Conservation (phyloP, 768 basidiomycete species). For the Chiua virens region DNA sequence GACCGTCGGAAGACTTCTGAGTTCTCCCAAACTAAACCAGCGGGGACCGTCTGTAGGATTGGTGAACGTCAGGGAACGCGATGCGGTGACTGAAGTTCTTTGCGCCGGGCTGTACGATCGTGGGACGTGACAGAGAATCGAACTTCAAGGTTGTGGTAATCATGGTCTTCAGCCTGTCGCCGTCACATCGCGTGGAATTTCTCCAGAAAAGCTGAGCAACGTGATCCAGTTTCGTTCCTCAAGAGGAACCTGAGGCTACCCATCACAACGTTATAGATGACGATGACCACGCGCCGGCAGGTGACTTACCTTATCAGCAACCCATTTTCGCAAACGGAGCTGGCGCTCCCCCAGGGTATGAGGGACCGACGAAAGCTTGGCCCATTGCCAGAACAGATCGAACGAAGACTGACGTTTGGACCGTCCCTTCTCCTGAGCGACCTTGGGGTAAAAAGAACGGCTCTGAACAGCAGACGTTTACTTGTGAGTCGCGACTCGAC, state of each 20-base stretch:
- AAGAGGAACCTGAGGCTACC: neutral
- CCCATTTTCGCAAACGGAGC: neutral
- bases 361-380: constrained; percentile 26
- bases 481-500: neutral
- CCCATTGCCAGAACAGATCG: constrained; percentile 40
- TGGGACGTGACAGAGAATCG: too few species aligned
- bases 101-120: too few species aligned
- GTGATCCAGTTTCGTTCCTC: constrained; percentile 1
- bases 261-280: neutral
- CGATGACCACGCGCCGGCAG: neutral
- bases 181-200: neutral
- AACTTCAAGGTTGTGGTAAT: neutral
- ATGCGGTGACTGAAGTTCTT: too few species aligned
- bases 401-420: constrained; percentile 33
- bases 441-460: constrained; percentile 38
- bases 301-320: constrained; percentile 9
- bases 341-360: neutral
- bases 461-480: constrained; percentile 8
- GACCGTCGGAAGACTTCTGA: neutral
- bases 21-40: neutral
- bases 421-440: constrained; percentile 39
- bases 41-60: neutral
- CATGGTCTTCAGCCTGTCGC: neutral
- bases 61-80: too few species aligned
- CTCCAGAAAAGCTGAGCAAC: too few species aligned